Conservation (phyloP, 129 eudicot species). For the Pittosporum tobira region DNA sequence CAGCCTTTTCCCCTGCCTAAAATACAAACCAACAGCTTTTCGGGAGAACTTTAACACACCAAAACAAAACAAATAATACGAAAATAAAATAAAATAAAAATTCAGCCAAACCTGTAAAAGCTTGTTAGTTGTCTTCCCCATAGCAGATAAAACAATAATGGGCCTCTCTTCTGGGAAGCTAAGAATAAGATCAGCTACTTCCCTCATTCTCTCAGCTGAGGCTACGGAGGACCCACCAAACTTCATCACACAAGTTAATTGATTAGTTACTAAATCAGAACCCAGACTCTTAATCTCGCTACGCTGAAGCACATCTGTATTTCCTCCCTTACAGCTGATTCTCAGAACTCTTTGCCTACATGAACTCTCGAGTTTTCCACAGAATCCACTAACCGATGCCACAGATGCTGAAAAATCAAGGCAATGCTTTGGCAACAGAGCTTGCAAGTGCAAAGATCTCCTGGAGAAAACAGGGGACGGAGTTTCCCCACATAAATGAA, state of each 20-base stretch:
- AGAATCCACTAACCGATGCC: conserved; percentile 16
- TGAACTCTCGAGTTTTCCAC: conserved; percentile 15
- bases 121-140: conserved; percentile 97
- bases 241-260: conserved; percentile 86
- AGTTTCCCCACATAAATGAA: conserved; percentile 35
- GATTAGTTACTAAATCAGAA: conserved; percentile 28
- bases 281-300: conserved; percentile 21
- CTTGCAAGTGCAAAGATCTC: conserved; percentile 23
- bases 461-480: conserved; percentile 18
- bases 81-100: background rate
- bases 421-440: conserved; percentile 17
- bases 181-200: conserved; percentile 80
- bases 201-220: conserved; percentile 90
- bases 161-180: conserved; percentile 94
- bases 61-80: background rate
- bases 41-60: background rate
- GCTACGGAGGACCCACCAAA: conserved; percentile 98
- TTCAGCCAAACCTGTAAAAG: conserved; percentile 46
- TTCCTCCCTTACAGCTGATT: conserved; percentile 39
- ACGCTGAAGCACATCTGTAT: conserved; percentile 31
- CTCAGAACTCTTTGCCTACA: conserved; percentile 24
- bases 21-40: conserved; percentile 13
- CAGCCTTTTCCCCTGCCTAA: conserved; percentile 96
- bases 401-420: conserved; percentile 12
- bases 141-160: conserved; percentile 89